phyloP scores from a whole-genome alignment of 331 rosid species.

The Telfairia occidentalis region DNA sequence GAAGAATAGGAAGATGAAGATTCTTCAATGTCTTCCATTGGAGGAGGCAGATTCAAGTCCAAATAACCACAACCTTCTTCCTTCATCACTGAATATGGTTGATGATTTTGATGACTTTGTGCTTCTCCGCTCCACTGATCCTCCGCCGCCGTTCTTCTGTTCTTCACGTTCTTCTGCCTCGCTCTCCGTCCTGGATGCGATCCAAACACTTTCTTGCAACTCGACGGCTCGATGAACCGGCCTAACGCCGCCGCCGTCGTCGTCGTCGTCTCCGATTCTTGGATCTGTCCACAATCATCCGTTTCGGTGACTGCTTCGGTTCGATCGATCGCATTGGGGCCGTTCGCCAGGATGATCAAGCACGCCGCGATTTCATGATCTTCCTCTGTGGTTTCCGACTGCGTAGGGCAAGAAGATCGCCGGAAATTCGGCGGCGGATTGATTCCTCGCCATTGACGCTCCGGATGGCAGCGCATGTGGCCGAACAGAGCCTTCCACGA shows the following conservation, averaged over 20 bases:
- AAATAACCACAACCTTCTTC: neutral
- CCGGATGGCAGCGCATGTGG: slow-evolving; percentile 96
- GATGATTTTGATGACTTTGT: neutral
- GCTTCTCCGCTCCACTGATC: slow-evolving; percentile 50
- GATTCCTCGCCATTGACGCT: slow-evolving; percentile 82
- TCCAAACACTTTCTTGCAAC: slow-evolving; percentile 66
- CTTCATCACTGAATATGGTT: neutral
- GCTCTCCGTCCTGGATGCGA: slow-evolving; percentile 76
- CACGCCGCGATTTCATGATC: slow-evolving; percentile 58
- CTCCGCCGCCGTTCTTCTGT: slow-evolving; percentile 19
- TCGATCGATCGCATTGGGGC: neutral
- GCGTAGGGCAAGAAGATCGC: neutral
- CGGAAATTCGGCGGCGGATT: slow-evolving; percentile 48
- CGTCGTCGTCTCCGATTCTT: neutral
- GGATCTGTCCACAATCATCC: neutral
- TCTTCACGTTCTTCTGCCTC: slow-evolving; percentile 64
- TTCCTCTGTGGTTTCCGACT: slow-evolving; percentile 11
- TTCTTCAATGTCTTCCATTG: slow-evolving; percentile 12
- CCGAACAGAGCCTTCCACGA: slow-evolving; percentile 86
- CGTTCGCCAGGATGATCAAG: slow-evolving; percentile 38
- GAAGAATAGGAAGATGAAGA: slow-evolving; percentile 23
- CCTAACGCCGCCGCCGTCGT: neutral
- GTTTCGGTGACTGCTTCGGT: neutral
- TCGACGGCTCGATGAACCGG: slow-evolving; percentile 32
- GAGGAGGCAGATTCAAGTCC: slow-evolving; percentile 45